These are phyloP conservation scores for Malassezia dermatis DNA, from an alignment of 1,284 basidiomycete species.

Conservation along the genomic window DNA sequence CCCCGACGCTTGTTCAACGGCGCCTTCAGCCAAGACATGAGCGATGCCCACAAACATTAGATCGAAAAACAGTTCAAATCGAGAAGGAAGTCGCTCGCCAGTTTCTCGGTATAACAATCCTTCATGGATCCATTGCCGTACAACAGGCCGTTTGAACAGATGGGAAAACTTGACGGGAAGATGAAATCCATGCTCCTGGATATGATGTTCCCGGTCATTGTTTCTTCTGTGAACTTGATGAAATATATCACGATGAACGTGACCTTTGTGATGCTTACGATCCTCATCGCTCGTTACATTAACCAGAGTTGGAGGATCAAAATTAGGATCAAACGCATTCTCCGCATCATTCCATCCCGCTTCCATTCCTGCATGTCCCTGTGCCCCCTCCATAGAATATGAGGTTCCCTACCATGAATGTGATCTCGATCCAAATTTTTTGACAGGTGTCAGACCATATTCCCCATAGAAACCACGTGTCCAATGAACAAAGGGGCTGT, in stretches of 20 bases:
- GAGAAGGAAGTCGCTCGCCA: slow-evolving; percentile 35
- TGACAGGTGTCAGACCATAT: too few relatives aligned
- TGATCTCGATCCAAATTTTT: too few relatives aligned
- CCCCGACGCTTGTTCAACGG: slow-evolving; percentile 20
- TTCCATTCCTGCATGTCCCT: background rate
- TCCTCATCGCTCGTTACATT: background rate
- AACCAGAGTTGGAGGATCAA: background rate
- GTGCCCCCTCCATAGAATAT: background rate
- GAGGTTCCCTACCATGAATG: background rate
- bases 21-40: slow-evolving; percentile 33
- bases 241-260: slow-evolving; percentile 6
- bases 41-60: slow-evolving; percentile 41
- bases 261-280: background rate
- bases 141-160: slow-evolving; percentile 40
- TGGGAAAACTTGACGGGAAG: slow-evolving; percentile 34
- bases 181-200: slow-evolving; percentile 27
- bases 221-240: slow-evolving; percentile 1
- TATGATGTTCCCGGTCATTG: slow-evolving; percentile 10
- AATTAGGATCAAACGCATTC: background rate
- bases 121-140: slow-evolving; percentile 45
- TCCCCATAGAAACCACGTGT: background rate
- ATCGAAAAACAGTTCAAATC: slow-evolving; percentile 48
- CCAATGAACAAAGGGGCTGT: too few relatives aligned
- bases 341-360: background rate
- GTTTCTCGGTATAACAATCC: slow-evolving; percentile 41